Percentiles rank a stretch among this genome's conserved stretches.
Conservation (phyloP, 257 asterid genomes). For the Echium plantagineum region DNA sequence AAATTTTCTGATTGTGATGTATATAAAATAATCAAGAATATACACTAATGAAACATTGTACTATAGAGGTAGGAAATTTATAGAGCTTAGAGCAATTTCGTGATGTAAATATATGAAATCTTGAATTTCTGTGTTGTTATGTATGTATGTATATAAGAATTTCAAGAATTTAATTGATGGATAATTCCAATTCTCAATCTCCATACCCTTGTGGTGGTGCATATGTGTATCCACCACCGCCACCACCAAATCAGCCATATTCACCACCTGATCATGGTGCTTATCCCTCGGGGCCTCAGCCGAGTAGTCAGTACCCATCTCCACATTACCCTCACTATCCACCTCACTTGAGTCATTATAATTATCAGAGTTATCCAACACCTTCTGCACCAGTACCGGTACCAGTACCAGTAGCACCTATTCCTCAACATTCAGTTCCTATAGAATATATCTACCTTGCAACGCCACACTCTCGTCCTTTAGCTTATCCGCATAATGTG, state of each 20-base stretch:
- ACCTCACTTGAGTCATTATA: slow-evolving; percentile 20
- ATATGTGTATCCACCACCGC: slow-evolving; percentile 44
- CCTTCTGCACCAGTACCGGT: not conserved
- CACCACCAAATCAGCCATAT: slow-evolving; percentile 36
- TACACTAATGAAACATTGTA: not conserved
- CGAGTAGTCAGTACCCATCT: slow-evolving; percentile 27
- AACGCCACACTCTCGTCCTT: slow-evolving; percentile 31
- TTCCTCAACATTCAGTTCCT: slow-evolving; percentile 11
- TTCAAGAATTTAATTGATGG: slow-evolving; percentile 28
- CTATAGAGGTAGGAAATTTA: too few relatives aligned
- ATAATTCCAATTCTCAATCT: slow-evolving; percentile 42
- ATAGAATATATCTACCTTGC: slow-evolving; percentile 22
- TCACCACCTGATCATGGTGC: slow-evolving; percentile 30
- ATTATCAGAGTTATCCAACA: too few relatives aligned
- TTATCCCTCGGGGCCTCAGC: too few relatives aligned
- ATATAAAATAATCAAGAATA: not conserved
- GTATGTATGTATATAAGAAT: too few relatives aligned
- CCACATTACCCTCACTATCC: slow-evolving; percentile 51
- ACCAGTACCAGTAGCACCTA: slow-evolving; percentile 20
- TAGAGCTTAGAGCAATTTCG: too few relatives aligned
- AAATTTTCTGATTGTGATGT: too few relatives aligned
- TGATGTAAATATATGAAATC: too few relatives aligned
- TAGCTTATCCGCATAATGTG: slow-evolving; percentile 36
- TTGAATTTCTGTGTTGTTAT: too few relatives aligned
- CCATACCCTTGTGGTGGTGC: slow-evolving; percentile 41